A percentile compares a stretch with the other conserved stretches of the same genome.
These are phyloP conservation scores for Cercospora beticola DNA, from an alignment of 2,329 filamentous ascomycete genomes.

Conservation along the genomic window DNA sequence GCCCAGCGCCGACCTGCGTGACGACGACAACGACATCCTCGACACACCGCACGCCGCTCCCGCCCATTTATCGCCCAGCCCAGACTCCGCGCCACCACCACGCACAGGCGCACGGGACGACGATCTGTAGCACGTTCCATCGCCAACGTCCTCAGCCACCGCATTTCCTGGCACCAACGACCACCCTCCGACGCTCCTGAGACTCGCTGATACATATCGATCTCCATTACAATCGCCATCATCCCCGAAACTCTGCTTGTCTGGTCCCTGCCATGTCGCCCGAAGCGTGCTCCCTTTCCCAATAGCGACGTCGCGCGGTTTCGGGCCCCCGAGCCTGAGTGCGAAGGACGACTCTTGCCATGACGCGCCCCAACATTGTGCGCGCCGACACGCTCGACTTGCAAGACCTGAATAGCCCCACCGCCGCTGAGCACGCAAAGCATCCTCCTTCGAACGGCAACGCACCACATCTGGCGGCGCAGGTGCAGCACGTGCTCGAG, in stretches of 20 bases:
- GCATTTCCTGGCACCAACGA: conserved; percentile 8
- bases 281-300: neutral
- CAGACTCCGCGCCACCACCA: neutral
- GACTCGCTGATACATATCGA: neutral
- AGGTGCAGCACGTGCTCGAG: conserved; percentile 75
- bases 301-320: conserved; percentile 6
- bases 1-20: neutral
- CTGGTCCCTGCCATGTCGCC: conserved; percentile 10
- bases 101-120: neutral
- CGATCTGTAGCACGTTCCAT: conserved; percentile 11
- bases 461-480: conserved; percentile 81
- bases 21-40: neutral
- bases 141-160: conserved; percentile 13
- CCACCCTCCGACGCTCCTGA: conserved; percentile 5
- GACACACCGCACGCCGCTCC: neutral
- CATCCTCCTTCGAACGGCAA: conserved; percentile 56
- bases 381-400: conserved; percentile 86
- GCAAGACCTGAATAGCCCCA: conserved; percentile 78
- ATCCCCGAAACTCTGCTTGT: neutral
- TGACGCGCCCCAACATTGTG: conserved; percentile 29
- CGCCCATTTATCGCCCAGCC: neutral
- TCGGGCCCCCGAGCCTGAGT: neutral
- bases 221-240: neutral
- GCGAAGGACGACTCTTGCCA: conserved; percentile 6
- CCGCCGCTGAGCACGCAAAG: conserved; percentile 75